Base-by-base conservation (phyloP, 441 rosid species). In the Geranium incanum region DNA sequence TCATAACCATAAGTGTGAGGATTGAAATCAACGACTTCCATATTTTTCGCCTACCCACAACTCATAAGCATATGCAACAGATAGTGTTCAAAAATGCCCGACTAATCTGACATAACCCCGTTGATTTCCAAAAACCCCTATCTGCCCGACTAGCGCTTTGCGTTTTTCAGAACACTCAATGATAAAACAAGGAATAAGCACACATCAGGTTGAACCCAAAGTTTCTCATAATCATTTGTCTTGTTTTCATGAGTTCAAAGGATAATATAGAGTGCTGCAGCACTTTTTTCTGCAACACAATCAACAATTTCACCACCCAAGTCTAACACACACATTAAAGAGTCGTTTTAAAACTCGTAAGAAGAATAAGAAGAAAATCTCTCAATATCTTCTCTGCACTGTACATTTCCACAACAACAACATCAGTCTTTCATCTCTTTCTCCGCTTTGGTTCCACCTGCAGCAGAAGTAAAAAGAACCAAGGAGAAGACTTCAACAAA, bases 401-500 rank as follows among this genome's bases (percentile, higher is more conserved):
- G 81, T 79, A 85, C 84, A 85, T 70, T 76, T 82, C 72, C 72
- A 72, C 75, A 52, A 67, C 72, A 70, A n/a, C 70, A 28, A 1
- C 1, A 28, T 28, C 23, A 15, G 16, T 28, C 48, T 37, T 73
- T 85, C 80, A 86, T 81, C 88, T 84, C 81, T 86, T 89, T 65
- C 91, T 82, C 36, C 95, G 89, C 84, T 89, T 89, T 0, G 91
- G 63, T 73, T 88, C 96, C 78, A 84, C 93, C 96, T 86, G 75
- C 67, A 72, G 11, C 70, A 76, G 38, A 38, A 67, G 68, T 19
- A 71, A 66, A 72, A 15, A 39, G 36, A 36, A 37, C 16, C 60
- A 52, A 52, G 16, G n/a, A 52, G 60, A 52, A 52, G 60, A 50
- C 16, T 1, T 12, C 59, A 3, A 13, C 13, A 50, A 28, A 28